Conservation (phyloP, 805 yeast genomes). For the Candida nonsorbophila region DNA sequence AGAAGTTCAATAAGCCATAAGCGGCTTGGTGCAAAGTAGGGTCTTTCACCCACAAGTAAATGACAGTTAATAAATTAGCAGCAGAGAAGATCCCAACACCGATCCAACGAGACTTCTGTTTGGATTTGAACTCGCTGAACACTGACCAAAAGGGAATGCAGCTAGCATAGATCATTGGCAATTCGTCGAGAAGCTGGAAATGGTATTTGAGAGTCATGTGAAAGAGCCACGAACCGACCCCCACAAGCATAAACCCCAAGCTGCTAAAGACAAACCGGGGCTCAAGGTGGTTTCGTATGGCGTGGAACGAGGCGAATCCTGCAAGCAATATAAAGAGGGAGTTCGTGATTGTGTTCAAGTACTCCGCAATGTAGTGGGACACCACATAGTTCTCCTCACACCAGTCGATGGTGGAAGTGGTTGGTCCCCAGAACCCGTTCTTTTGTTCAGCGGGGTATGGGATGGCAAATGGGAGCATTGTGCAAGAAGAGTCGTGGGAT, state of each 20-base stretch:
- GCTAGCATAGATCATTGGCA: constrained; percentile 98
- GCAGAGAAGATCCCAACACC: constrained; percentile 46
- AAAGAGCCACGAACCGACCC: constrained; percentile 90
- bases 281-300: constrained; percentile 58
- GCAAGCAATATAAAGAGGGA: constrained; percentile 51
- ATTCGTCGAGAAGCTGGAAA: constrained; percentile 87
- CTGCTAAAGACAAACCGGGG: constrained; percentile 65
- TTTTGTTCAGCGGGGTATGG: constrained; percentile 53
- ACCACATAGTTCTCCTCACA: constrained; percentile 96
- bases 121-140: constrained; percentile 52
- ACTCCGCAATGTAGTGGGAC: constrained; percentile 81
- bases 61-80: constrained; percentile 58
- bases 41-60: constrained; percentile 68
- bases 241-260: constrained; percentile 81
- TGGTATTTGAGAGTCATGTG: constrained; percentile 93
- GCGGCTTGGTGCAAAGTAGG: constrained; percentile 89
- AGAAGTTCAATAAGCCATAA: constrained; percentile 73
- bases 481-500: too few relatives aligned
- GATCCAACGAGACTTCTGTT: constrained; percentile 33
- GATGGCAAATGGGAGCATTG: constrained; percentile 45
- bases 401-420: constrained; percentile 97
- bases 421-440: constrained; percentile 74
- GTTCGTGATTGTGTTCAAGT: constrained; percentile 82
- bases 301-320: constrained; percentile 56
- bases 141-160: constrained; percentile 90